Percentiles rank a stretch among this genome's conserved stretches.
Conservation (phyloP, 495 filamentous ascomycete genomes). For the Lasiosphaeriaceae sp. region DNA sequence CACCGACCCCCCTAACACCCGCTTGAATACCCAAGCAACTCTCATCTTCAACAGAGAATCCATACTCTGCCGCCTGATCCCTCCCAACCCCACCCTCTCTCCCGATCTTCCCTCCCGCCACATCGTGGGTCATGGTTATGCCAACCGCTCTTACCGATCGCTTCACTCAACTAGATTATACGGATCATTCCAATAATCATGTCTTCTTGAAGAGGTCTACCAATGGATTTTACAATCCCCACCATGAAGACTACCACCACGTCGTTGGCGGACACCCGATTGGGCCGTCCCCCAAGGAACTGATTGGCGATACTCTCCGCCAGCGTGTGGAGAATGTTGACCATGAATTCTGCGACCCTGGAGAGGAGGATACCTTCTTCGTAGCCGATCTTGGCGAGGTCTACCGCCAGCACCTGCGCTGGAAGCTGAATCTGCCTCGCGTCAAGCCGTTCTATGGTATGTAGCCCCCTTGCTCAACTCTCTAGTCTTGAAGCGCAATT, state of each 20-base stretch:
- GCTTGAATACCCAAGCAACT: constrained; percentile 15
- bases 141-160: constrained; percentile 47
- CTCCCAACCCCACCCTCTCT: constrained; percentile 5
- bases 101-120: constrained; percentile 13
- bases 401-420: constrained; percentile 96
- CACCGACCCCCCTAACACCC: constrained; percentile 85
- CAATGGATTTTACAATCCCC: constrained; percentile 32
- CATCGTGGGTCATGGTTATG: constrained; percentile 52
- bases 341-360: constrained; percentile 77
- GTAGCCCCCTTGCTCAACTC: constrained; percentile 21
- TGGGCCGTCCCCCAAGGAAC: constrained; percentile 41
- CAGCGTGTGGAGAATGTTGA: constrained; percentile 76
- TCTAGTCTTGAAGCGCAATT: neutral
- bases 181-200: constrained; percentile 40
- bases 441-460: constrained; percentile 96
- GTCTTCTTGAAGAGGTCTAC: constrained; percentile 36
- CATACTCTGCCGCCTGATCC: neutral
- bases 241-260: constrained; percentile 19
- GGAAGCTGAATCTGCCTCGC: constrained; percentile 89
- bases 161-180: constrained; percentile 35
- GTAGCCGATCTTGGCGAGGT: constrained; percentile 98
- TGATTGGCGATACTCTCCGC: constrained; percentile 79
- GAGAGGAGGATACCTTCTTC: constrained; percentile 96
- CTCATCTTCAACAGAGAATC: constrained; percentile 1
- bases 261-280: constrained; percentile 22